Conservation (phyloP, 352 stramenopile species). For the Globisporangium barbulae region DNA sequence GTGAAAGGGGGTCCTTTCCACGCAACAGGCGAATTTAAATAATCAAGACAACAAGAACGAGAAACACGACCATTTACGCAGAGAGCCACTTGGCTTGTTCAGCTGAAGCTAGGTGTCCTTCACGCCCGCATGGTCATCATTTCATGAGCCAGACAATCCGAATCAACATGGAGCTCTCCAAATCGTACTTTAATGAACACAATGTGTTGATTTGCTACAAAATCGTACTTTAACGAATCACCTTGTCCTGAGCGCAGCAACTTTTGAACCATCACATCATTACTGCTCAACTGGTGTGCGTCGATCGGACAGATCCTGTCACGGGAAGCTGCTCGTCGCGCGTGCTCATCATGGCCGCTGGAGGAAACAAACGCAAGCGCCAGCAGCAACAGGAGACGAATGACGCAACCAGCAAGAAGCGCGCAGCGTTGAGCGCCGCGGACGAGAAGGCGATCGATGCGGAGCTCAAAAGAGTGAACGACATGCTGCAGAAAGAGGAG, state of each 20-base stretch:
- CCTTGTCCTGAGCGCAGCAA: background rate
- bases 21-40: background rate
- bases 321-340: background rate
- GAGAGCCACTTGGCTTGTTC: background rate
- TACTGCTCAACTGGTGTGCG: slow-evolving; percentile 7
- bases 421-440: background rate
- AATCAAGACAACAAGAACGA: background rate
- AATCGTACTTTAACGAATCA: background rate
- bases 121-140: background rate
- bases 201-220: background rate
- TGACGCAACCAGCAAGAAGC: slow-evolving; percentile 9
- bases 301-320: background rate
- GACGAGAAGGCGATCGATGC: slow-evolving; percentile 22
- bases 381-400: background rate
- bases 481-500: slow-evolving; percentile 60
- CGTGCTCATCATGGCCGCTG: slow-evolving; percentile 1
- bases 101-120: background rate
- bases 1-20: background rate
- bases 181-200: background rate
- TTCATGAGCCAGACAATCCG: background rate
- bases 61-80: background rate
- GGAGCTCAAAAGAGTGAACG: slow-evolving; percentile 48
- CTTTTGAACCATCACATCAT: slow-evolving; percentile 6
- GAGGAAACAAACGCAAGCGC: slow-evolving; percentile 17
- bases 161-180: background rate